Evolutionary conservation across 108 stramenopile genomes (phyloP), one percentile per base, ranked within the genome.

Genomic region (Skeletonema menzelii): DNA sequence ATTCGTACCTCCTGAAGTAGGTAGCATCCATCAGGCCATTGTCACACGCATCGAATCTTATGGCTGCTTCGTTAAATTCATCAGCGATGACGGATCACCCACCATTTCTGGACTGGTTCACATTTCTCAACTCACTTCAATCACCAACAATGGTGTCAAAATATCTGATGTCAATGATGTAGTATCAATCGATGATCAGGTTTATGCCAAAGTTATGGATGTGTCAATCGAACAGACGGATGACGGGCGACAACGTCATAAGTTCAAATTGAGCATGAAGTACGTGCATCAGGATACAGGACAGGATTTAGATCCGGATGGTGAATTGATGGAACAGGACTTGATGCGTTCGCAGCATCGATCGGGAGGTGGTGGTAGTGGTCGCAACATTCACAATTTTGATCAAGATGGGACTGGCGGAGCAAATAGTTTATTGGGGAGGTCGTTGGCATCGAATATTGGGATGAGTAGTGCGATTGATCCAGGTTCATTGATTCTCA

Each of bases 401-500:
- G 49, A 34, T 35, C 30, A 69, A 22, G 73, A 38, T 60, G 56
- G 65, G 11, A 46, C 69, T 0, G 22, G 44, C 27, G 75, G 75
- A 12, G 75, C 66, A 31, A 56, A 70, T 19, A 49, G 60, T 22
- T 30, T 20, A n/a, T 47, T 81, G 56, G 75, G 70, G 22, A 55
- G 75, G 28, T 59, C 75, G 37, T 38, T 81, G 57, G 63, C 64
- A 22, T 87, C 86, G 26, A 76, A 72, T 63, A 91, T 91, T 69
- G 90, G 90, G 10, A 88, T 91, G 75, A 84, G 83, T 10, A 86
- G 75, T 15, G 90, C 90, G 13, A 66, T 79, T 27, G 90, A 91
- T 83, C 90, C 90, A 72, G 85, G 64, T 28, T 76, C 65, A 68
- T 72, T 77, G 62, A 67, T 70, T 34, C 64, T 69, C 31, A 79